Base-by-base conservation (phyloP, 257 asterid species). In the Penstemon davidsonii region DNA sequence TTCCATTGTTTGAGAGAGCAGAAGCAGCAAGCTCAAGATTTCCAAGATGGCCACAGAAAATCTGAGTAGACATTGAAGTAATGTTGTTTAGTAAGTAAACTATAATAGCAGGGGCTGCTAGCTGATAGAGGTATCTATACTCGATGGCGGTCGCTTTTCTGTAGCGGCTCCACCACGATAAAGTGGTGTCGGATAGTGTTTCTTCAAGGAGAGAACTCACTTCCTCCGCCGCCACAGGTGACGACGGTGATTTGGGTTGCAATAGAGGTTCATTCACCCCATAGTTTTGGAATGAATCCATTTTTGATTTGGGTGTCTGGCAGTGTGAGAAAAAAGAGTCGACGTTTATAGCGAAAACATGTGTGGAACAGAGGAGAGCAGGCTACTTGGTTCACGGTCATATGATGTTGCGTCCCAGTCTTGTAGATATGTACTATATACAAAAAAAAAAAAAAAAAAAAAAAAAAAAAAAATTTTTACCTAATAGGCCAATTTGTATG, bases 1-100 rank as follows among this genome's bases (percentile, higher is more conserved):
- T 67, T 8, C 88, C 91, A 12, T 57, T 77, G 68, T 85, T 85
- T 58, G 87, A 86, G 3, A 85, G 72, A 33, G 87, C 68, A 36
- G 88, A 71, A 46, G 84, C 91, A 9, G 91, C 91, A 53, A 85
- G 91, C 54, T 85, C 88, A 8, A 79, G 80, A 42, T 81, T 85
- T 6, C 91, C 91, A 51, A 85, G 86, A 66, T 85, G 91, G 68
- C 91, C 91, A 18, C 87, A 83, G 64, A 83, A 83, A 1, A 85
- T 85, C 36, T 85, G 91, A 3, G 91, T 83, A 38, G 86, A 81
- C 74, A 83, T 73, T 11, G 88, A 80, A 61, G 57, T 81, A 1
- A 81, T 13, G 15, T 75, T 81, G 39, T 83, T 83, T 7, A 85
- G 75, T 60, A 83, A 42, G 59, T 85, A 85, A 2, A 79, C 85